A percentile compares a stretch with the other conserved stretches of the same genome.
Conservation (phyloP, 1,139 yeast species). For the Cylindricascospora bacillispora region DNA sequence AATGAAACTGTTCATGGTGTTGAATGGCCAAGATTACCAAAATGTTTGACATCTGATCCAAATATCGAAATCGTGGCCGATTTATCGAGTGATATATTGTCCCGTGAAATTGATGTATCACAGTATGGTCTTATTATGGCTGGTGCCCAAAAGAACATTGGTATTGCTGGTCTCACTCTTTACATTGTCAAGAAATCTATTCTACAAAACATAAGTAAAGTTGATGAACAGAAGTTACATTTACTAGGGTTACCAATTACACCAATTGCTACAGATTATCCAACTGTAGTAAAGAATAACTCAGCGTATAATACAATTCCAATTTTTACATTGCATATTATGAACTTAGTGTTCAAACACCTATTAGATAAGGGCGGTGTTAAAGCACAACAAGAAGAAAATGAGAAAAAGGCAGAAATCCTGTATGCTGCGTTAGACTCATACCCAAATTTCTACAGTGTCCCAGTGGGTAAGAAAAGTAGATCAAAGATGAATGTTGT, state of each 20-base stretch:
- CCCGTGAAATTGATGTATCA: constrained; percentile 66
- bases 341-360: constrained; percentile 61
- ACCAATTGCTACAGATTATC: constrained; percentile 83
- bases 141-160: constrained; percentile 98
- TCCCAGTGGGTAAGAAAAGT: constrained; percentile 49
- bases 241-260: constrained; percentile 54
- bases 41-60: constrained; percentile 43
- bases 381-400: constrained; percentile 40
- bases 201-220: constrained; percentile 39
- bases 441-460: constrained; percentile 47
- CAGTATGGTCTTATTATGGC: constrained; percentile 81
- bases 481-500: constrained; percentile 92
- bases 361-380: constrained; percentile 54
- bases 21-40: constrained; percentile 53
- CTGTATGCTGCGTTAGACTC: constrained; percentile 56
- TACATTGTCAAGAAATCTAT: constrained; percentile 77
- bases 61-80: constrained; percentile 79
- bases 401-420: constrained; percentile 45
- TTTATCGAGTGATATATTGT: constrained; percentile 84
- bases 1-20: constrained; percentile 94
- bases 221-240: constrained; percentile 49
- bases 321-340: constrained; percentile 75
- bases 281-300: constrained; percentile 75
- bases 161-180: constrained; percentile 87
- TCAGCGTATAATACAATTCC: constrained; percentile 94